Conservation (phyloP, 2,329 filamentous ascomycete genomes). For the Neonectria faginata region DNA sequence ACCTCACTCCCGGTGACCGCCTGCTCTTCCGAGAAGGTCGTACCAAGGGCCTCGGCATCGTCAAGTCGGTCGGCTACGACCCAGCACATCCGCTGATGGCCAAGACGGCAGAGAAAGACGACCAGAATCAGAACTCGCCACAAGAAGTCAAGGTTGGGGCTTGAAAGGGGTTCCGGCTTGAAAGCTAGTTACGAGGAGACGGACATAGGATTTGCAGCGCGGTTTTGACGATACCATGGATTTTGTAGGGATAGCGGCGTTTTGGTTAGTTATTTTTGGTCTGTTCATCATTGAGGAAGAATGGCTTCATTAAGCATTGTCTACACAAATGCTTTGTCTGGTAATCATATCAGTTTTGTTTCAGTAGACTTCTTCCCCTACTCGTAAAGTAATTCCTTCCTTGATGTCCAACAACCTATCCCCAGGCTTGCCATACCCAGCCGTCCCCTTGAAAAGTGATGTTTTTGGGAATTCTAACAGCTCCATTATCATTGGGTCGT, state of each 20-base stretch:
- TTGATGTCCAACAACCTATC: background rate
- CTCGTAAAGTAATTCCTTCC: background rate
- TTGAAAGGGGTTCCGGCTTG: conserved; percentile 19
- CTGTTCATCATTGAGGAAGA: conserved; percentile 1
- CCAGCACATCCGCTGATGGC: conserved; percentile 60
- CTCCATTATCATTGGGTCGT: conserved; percentile 29
- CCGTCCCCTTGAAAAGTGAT: conserved; percentile 14
- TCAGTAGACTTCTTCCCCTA: background rate
- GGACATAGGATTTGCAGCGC: conserved; percentile 10
- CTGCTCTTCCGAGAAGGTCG: conserved; percentile 93
- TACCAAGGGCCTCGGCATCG: conserved; percentile 95
- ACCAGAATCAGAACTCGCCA: conserved; percentile 35
- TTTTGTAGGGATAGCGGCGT: conserved; percentile 28
- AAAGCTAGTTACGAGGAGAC: background rate
- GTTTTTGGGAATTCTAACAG: conserved; percentile 36
- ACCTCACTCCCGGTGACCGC: conserved; percentile 86
- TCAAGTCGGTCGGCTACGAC: conserved; percentile 92
- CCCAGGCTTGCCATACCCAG: background rate
- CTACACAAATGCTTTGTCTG: conserved; percentile 5
- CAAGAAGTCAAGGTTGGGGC: conserved; percentile 43
- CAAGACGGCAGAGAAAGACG: conserved; percentile 30
- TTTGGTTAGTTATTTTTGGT: conserved; percentile 19
- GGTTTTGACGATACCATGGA: conserved; percentile 33
- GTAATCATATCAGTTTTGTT: background rate
- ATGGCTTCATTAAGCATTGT: conserved; percentile 29